Base-by-base conservation (phyloP, 1,139 yeast genomes). In the Suhomyces guaymorum region DNA sequence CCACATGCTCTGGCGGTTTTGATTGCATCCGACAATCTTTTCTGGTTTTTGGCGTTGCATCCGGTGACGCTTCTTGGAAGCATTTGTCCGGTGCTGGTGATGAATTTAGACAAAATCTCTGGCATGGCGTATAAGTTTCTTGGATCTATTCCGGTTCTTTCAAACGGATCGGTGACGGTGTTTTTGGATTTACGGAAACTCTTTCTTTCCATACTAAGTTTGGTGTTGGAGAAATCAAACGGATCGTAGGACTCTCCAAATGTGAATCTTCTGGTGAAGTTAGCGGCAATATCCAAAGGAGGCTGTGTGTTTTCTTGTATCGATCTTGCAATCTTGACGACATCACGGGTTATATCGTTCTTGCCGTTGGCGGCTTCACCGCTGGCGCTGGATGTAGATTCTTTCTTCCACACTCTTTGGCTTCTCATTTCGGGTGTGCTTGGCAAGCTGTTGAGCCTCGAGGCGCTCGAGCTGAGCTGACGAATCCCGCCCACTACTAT, bases 1-100 rank as follows among this genome's bases (percentile, higher is more conserved):
- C 92, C 94, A 43, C 78, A 72, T 6, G 79, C 74, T 56, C 86
- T 77, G 6, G 88, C 80, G 46, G 89, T 70, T 55, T 80, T 78
- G 26, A 84, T 70, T 24, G 92, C 88, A 44, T 73, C 80, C 1
- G 84, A 65, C 51, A 84, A 61, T 48, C 72, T 71, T 54, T 75
- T 78, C 52, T 84, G 92, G 54, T 82, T 82, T 46, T 66, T 70
- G 7, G 70, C 66, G 26, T 66, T 70, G 45, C 86, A 70, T 7
- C 87, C 86, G 3, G 90, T 83, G n/a, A 77, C 73, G 29, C 75
- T 74, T 47, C 88, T 68, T 22, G 84, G 81, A 33, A 77, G 61
- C 23, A 84, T 82, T 54, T 78, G 82, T 13, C 94, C 94, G 0
- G 86, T 74, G 17, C 77, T 59, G 7, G 80, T 61, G 35, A 83